A percentile compares a stretch with the other conserved stretches of the same genome.
These are phyloP conservation scores for Arachis monticola DNA, from an alignment of 331 rosid genomes.

Conservation along the genomic window DNA sequence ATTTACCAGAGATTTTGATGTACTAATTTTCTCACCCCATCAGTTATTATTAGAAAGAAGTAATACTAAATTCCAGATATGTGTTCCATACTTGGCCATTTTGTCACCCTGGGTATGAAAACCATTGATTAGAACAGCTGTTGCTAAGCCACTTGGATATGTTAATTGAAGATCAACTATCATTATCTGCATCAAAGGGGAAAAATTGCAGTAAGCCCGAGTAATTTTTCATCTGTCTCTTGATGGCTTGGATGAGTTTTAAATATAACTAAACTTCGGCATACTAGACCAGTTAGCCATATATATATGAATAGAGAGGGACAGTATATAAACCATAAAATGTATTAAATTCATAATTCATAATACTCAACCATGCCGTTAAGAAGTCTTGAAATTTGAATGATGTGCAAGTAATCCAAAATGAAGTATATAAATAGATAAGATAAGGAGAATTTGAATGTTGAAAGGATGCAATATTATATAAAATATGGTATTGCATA, in stretches of 20 bases:
- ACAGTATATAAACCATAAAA: neutral
- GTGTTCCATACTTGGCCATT: constrained; percentile 66
- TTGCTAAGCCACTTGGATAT: constrained; percentile 90
- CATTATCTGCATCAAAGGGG: constrained; percentile 60
- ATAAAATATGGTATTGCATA: neutral
- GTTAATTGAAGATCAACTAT: constrained; percentile 81
- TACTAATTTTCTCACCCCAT: too few relatives aligned
- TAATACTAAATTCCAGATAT: neutral
- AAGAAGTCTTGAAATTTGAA: neutral
- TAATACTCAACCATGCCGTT: constrained; percentile 2
- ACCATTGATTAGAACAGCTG: constrained; percentile 92
- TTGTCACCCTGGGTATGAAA: constrained; percentile 81
- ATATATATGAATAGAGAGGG: neutral
- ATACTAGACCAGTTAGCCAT: neutral
- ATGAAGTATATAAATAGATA: too few relatives aligned
- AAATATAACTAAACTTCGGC: constrained; percentile 15
- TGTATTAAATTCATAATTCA: neutral
- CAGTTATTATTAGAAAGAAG: neutral
- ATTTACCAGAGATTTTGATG: too few relatives aligned
- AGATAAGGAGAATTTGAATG: neutral
- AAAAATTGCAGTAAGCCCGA: constrained; percentile 16
- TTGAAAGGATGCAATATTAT: neutral
- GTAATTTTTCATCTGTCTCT: neutral
- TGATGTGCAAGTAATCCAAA: constrained; percentile 19
- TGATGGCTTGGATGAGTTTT: constrained; percentile 6